Evolutionary conservation across 371 early-diverging fungal genomes (phyloP).

Genomic region (Funneliformis caledonium): DNA sequence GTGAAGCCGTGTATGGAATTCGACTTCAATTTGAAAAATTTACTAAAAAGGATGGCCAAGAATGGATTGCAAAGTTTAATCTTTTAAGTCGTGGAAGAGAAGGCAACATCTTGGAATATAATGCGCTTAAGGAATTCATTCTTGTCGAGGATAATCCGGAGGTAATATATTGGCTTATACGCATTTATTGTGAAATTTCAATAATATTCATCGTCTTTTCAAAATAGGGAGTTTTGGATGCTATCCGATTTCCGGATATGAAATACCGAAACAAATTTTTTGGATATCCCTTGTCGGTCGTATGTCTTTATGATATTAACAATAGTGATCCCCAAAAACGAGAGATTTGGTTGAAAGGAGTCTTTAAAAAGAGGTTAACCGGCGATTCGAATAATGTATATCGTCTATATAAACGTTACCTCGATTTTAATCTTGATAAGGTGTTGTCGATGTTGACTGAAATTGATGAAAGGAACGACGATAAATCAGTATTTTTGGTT

Average conservation of each 20-base stretch:
- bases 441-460: conserved; percentile 40
- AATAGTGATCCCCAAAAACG: not conserved
- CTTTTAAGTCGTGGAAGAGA: conserved; percentile 10
- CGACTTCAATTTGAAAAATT: conserved; percentile 38
- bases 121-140: conserved; percentile 45
- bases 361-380: not conserved
- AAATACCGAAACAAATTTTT: conserved; percentile 38
- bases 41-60: conserved; percentile 18
- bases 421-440: conserved; percentile 47
- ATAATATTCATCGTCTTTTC: not conserved
- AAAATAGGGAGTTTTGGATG: conserved; percentile 47
- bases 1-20: conserved; percentile 38
- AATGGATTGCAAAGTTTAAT: conserved; percentile 35
- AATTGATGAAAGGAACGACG: conserved; percentile 39
- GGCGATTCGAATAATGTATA: not conserved
- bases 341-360: conserved; percentile 3
- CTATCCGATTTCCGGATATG: conserved; percentile 48
- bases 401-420: conserved; percentile 47
- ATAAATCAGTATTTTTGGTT: conserved; percentile 42
- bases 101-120: conserved; percentile 3
- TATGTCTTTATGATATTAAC: not conserved
- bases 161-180: not conserved
- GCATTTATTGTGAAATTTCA: not conserved
- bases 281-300: conserved; percentile 7
- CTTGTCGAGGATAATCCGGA: conserved; percentile 47